These are phyloP conservation scores for Saussurea involucrata DNA, from an alignment of 129 eudicot genomes.

Conservation along the genomic window DNA sequence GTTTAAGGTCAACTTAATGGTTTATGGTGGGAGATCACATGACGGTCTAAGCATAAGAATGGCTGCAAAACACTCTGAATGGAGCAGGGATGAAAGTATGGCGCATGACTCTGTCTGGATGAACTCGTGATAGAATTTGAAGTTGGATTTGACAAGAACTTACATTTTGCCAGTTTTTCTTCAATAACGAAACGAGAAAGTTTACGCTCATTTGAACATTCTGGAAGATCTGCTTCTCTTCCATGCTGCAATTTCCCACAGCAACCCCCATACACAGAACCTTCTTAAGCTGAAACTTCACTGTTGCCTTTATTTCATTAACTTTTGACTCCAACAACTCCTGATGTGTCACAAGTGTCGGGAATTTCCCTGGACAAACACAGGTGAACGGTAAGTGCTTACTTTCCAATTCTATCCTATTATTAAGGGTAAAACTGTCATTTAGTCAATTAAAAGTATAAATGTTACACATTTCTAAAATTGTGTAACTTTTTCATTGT, in stretches of 20 bases:
- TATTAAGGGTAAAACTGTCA: neutral
- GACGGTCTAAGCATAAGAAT: too few species aligned
- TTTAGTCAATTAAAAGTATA: neutral
- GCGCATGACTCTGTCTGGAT: neutral
- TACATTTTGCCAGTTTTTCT: conserved; percentile 71
- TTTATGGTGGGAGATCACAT: too few species aligned
- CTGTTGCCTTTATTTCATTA: conserved; percentile 55
- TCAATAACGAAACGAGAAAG: conserved; percentile 55
- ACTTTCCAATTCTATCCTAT: neutral
- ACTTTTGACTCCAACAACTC: conserved; percentile 59
- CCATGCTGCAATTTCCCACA: conserved; percentile 62
- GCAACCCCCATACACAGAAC: conserved; percentile 79
- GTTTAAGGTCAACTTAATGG: too few species aligned
- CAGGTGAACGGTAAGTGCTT: neutral
- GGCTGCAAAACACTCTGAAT: too few species aligned
- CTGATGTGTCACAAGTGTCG: conserved; percentile 56
- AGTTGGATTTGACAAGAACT: conserved; percentile 5
- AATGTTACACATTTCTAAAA: neutral
- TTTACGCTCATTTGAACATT: conserved; percentile 68
- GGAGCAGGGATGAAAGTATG: too few species aligned
- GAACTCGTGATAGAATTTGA: neutral
- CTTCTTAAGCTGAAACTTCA: conserved; percentile 61
- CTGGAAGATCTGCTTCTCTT: conserved; percentile 61
- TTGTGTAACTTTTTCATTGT: too few species aligned
- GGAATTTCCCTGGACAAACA: conserved; percentile 47